Evolutionary conservation across 805 yeast genomes (phyloP), one percentile per base, ranked within the genome.

Genomic region (Brettanomyces bruxellensis): DNA sequence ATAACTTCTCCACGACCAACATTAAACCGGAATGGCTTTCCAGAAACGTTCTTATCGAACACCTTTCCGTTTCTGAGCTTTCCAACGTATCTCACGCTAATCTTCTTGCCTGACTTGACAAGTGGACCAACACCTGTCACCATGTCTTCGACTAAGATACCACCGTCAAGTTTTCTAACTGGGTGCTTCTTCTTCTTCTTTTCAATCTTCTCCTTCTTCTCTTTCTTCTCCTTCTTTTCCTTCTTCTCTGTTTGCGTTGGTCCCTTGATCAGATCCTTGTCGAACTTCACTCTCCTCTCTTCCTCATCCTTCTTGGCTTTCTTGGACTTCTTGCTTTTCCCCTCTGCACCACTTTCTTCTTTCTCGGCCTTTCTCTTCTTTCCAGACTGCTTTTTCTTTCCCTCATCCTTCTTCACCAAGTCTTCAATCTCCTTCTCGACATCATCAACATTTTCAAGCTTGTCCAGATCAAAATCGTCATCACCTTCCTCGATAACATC

Each of bases 1-100:
- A 93, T 93, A 57, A 95, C 97, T 72, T 93, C 99, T 64, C 98
- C 99, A 67, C 84, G 86, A 61, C 99, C 99, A 58, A 93, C 78
- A 52, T 78, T 79, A 71, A 93, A 93, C 54, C 71, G 69, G 69
- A 93, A 93, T 62, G 99, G 99, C 75, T 88, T 91, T 61, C 99
- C 99, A 55, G 83, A 76, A 57, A 96, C 88, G 81, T 93, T 93
- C 70, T 91, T 90, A 78, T 93, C 99, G 56, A 93, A 93, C 43
- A 86, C 89, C 67, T 87, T 87, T 58, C 98, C 99, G 72, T 90
- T 89, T 73, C 86, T 84, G 68, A 93, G 81, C 75, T 93, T 95
- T 66, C 99, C 99, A 58, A 93, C 86, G 79, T 93, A 93, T 75
- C 99, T 82, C 70, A 93, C 90, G 65, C 96, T 95, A 55, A 93